These are phyloP conservation scores for Neurospora terricola DNA, from an alignment of 495 filamentous ascomycete genomes.

Conservation along the genomic window DNA sequence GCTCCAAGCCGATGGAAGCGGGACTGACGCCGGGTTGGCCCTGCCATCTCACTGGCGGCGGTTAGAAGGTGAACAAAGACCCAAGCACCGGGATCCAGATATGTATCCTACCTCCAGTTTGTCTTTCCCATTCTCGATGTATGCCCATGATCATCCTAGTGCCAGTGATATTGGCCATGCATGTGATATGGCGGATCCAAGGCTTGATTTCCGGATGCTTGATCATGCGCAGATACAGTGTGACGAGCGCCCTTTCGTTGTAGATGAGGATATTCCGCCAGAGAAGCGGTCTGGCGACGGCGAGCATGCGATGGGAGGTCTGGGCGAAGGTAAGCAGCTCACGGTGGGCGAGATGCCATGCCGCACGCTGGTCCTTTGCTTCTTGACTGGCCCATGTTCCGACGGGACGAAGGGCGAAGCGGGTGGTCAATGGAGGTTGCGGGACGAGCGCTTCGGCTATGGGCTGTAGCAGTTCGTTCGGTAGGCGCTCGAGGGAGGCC, in stretches of 20 bases:
- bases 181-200: slow-evolving; percentile 21
- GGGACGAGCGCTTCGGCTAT: slow-evolving; percentile 21
- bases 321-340: slow-evolving; percentile 17
- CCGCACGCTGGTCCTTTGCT: slow-evolving; percentile 20
- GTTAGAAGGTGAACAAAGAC: slow-evolving; percentile 7
- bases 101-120: slow-evolving; percentile 17
- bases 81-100: background rate
- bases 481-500: slow-evolving; percentile 15
- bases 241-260: slow-evolving; percentile 13
- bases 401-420: slow-evolving; percentile 19
- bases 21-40: background rate
- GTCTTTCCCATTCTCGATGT: slow-evolving; percentile 11
- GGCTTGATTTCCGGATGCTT: slow-evolving; percentile 13
- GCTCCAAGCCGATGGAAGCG: slow-evolving; percentile 9
- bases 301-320: slow-evolving; percentile 22
- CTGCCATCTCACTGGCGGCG: slow-evolving; percentile 10
- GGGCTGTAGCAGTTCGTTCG: slow-evolving; percentile 20
- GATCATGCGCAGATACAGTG: slow-evolving; percentile 12
- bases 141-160: slow-evolving; percentile 4
- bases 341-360: slow-evolving; percentile 16
- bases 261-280: slow-evolving; percentile 23
- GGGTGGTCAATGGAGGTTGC: slow-evolving; percentile 15
- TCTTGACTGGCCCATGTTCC: slow-evolving; percentile 26
- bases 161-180: slow-evolving; percentile 18
- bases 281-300: slow-evolving; percentile 20